Base-by-base conservation (phyloP, 345 rosid genomes). In the Salix arbutifolia region DNA sequence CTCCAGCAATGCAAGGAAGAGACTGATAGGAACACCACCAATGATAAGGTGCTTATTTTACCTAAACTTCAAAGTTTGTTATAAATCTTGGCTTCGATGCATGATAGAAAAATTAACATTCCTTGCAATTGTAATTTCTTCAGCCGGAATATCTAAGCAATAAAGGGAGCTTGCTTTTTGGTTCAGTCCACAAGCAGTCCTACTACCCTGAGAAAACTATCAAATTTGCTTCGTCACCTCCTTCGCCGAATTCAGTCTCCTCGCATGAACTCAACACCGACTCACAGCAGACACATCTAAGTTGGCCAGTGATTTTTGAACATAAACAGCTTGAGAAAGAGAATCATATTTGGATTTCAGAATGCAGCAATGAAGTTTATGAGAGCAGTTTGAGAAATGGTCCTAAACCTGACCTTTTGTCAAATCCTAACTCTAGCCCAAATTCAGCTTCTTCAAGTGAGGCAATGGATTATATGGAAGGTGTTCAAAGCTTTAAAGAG, bases 381-480 rank as follows among this genome's bases (percentile, higher is more conserved):
- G 85, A 81, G 35, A 69, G 81, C 76, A 80, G 76, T 11, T 25
- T 78, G 25, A 74, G 67, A 28, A 78, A 60, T 70, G 73, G 58
- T 53, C 72, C 80, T 1, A 87, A 84, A 76, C 90, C 86, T 14
- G 91, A 89, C 42, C 87, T 89, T 64, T 50, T 89, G 62, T 89
- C 91, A 0, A 91, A 91, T 78, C 94, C 94, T 2, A 91, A 88
- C 80, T 91, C 94, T 6, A 89, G 94, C 75, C 94, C 94, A 6
- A 91, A 91, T 74, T 91, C 94, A 19, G 94, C 90, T 58, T 89
- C 94, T n/a, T 87, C 94, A 3, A 91, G 94, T n/a, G 94, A 89
- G 79, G 90, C 84, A 18, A 66, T 76, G 70, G 88, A 86, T 68
- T 84, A 78, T 58, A 65, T 44, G 7, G 86, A 86, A 75, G 81